Evolutionary conservation across 495 filamentous ascomycete genomes (phyloP).

Genomic region (Durotheca rogersii): DNA sequence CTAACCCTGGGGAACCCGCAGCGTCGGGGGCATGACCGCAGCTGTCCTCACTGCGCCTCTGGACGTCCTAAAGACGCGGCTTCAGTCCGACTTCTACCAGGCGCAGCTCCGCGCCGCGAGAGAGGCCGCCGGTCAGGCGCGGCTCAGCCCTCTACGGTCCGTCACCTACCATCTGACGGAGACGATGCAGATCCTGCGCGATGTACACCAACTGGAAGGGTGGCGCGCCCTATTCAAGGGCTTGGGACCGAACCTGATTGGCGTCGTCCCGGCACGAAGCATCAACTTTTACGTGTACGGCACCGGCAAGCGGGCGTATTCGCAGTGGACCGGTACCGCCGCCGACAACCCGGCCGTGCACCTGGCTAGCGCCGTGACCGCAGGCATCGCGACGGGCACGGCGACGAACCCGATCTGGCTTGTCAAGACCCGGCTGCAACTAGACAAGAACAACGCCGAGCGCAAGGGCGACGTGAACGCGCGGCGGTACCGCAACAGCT

Average conservation of each 20-base stretch:
- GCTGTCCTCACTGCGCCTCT: constrained; percentile 84
- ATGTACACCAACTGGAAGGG: constrained; percentile 76
- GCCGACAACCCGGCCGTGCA: constrained; percentile 71
- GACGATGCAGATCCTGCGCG: constrained; percentile 76
- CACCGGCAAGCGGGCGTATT: constrained; percentile 77
- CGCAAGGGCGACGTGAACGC: constrained; percentile 49
- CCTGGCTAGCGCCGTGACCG: constrained; percentile 67
- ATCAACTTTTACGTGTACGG: constrained; percentile 91
- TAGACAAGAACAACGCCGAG: constrained; percentile 67
- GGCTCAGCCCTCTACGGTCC: constrained; percentile 48
- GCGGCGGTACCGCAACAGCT: constrained; percentile 76
- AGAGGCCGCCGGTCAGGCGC: constrained; percentile 38
- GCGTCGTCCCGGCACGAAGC: constrained; percentile 79
- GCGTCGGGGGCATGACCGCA: constrained; percentile 83
- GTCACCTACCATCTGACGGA: constrained; percentile 66
- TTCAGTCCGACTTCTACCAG: constrained; percentile 91
- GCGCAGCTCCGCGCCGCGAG: constrained; percentile 56
- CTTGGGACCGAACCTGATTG: constrained; percentile 81
- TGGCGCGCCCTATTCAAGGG: constrained; percentile 86
- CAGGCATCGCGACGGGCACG: constrained; percentile 78
- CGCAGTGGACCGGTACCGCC: constrained; percentile 63
- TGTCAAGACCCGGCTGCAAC: constrained; percentile 84
- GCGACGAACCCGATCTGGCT: constrained; percentile 94
- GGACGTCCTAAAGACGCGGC: constrained; percentile 85
- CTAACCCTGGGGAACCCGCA: constrained; percentile 37